Conservation (phyloP, 2,329 filamentous ascomycete genomes). For the Fusarium drepaniforme region DNA sequence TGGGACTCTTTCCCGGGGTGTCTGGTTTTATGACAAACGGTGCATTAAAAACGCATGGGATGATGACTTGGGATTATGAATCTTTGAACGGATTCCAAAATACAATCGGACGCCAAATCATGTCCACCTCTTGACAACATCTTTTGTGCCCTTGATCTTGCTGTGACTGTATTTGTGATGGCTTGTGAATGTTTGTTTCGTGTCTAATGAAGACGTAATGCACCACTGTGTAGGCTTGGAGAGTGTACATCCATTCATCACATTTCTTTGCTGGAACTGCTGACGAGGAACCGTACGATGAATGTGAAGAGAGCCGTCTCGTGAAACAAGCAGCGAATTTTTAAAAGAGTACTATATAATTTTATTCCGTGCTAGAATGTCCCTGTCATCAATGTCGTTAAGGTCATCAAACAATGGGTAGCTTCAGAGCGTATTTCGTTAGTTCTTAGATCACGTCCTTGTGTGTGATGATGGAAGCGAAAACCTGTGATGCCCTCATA, state of each 20-base stretch:
- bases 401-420: not conserved
- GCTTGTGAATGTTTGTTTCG: not conserved
- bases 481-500: not conserved
- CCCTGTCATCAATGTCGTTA: rapidly evolving
- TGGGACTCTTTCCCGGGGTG: slow-evolving; percentile 47
- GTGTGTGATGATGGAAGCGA: no score
- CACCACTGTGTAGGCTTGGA: not conserved
- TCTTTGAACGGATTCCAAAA: slow-evolving; percentile 46
- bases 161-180: not conserved
- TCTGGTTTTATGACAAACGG: slow-evolving; percentile 51
- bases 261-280: no score
- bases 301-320: not conserved
- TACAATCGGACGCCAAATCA: slow-evolving; percentile 44
- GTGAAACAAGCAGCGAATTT: not conserved
- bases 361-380: rapidly evolving
- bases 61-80: slow-evolving; percentile 51
- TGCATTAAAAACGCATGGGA: slow-evolving; percentile 54
- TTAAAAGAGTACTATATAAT: not conserved
- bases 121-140: slow-evolving; percentile 33
- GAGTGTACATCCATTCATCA: not conserved
- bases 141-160: not conserved
- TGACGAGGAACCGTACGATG: not conserved
- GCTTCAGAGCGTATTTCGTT: no score
- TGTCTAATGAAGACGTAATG: not conserved
- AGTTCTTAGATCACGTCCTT: not conserved